Conservation (phyloP, 1,139 yeast species). For the Protomyces lactucae-debilis region DNA sequence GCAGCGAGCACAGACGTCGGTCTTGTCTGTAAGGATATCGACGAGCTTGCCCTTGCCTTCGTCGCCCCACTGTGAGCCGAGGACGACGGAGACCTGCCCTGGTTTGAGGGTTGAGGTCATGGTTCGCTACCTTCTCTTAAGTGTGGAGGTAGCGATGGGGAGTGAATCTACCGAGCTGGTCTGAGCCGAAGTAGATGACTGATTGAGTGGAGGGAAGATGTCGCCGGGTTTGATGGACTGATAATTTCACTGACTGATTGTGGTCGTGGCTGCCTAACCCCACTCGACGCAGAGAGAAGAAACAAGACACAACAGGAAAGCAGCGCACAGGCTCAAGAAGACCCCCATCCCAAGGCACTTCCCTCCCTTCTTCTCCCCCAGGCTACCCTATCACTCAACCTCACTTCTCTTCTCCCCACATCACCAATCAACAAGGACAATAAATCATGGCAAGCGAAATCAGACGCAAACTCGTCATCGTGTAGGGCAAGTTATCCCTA, state of each 20-base stretch:
- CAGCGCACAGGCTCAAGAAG: no score
- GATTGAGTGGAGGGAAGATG: no score
- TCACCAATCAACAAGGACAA: background rate
- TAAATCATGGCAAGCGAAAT: constrained; percentile 28
- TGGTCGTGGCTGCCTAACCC: no score
- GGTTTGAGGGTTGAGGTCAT: constrained; percentile 3
- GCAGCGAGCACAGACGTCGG: constrained; percentile 96
- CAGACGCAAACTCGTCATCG: constrained; percentile 64
- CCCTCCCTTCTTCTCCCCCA: background rate
- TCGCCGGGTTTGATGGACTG: no score
- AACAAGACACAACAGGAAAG: no score
- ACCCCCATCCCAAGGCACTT: background rate
- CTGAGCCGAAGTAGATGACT: no score
- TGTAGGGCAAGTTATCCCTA: constrained; percentile 51
- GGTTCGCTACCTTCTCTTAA: no score
- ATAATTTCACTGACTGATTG: no score
- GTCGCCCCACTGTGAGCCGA: constrained; percentile 53
- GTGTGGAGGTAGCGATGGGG: no score
- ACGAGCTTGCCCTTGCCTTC: constrained; percentile 99
- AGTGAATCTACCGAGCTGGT: no score
- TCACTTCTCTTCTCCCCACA: background rate
- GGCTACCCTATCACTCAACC: background rate
- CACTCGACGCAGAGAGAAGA: no score
- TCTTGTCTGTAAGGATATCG: constrained; percentile 84
- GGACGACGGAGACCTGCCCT: constrained; percentile 23